Conservation (phyloP, 2,329 filamentous ascomycete genomes). For the Penicillium sclerotiorum region DNA sequence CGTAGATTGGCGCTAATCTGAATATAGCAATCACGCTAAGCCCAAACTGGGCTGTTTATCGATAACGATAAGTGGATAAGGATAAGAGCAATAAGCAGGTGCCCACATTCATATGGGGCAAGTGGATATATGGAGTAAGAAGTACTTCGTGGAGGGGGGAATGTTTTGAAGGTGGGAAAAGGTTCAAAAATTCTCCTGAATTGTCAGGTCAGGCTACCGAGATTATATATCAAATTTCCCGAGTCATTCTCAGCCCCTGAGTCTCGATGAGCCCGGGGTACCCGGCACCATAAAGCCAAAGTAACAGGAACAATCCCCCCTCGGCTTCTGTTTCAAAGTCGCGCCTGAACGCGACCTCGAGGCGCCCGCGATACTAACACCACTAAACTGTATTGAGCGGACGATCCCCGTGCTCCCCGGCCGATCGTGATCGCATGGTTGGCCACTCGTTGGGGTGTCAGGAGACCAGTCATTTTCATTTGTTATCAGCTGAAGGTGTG, state of each 20-base stretch:
- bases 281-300: not conserved
- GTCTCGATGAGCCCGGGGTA: not conserved
- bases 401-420: slow-evolving; percentile 13
- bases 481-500: slow-evolving; percentile 20
- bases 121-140: not conserved
- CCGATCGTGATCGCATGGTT: slow-evolving; percentile 16
- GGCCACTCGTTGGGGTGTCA: slow-evolving; percentile 18
- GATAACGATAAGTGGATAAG: slow-evolving; percentile 7
- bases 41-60: slow-evolving; percentile 3
- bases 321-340: slow-evolving; percentile 17
- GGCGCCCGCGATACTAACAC: slow-evolving; percentile 5
- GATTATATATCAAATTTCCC: not conserved
- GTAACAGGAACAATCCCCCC: not conserved
- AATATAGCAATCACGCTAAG: slow-evolving; percentile 14
- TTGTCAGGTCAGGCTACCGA: not conserved
- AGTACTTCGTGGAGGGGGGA: not conserved
- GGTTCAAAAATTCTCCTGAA: not conserved
- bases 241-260: not conserved
- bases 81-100: not conserved
- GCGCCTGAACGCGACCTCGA: slow-evolving; percentile 19
- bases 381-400: slow-evolving; percentile 1
- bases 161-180: not conserved
- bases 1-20: slow-evolving; percentile 21
- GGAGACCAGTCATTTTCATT: slow-evolving; percentile 25
- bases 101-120: not conserved